Evolutionary conservation across 306 rosid genomes (phyloP).

Genomic region (Psophocarpus tetragonolobus): DNA sequence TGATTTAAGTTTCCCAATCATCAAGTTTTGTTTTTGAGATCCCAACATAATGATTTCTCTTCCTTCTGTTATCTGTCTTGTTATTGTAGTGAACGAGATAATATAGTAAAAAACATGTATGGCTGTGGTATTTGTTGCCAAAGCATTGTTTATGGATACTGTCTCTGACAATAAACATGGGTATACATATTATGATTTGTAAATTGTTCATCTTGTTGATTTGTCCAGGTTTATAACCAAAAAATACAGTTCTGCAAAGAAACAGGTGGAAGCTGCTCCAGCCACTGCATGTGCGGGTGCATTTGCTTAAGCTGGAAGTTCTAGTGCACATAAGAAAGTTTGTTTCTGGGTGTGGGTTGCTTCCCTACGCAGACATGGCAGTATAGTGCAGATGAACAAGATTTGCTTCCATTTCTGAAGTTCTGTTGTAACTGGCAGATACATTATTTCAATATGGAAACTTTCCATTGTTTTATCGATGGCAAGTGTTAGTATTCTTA

Average conservation of each 20-base stretch:
- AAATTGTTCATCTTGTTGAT: background rate
- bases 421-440: conserved; percentile 42
- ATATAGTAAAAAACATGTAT: background rate
- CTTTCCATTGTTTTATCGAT: conserved; percentile 27
- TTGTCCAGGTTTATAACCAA: conserved; percentile 79
- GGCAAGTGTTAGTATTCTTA: conserved; percentile 18
- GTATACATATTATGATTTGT: background rate
- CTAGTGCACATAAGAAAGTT: conserved; percentile 7
- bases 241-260: conserved; percentile 80
- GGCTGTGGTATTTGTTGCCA: background rate
- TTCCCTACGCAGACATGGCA: conserved; percentile 24
- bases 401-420: conserved; percentile 34
- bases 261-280: conserved; percentile 62
- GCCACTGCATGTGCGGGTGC: conserved; percentile 81
- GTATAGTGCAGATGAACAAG: conserved; percentile 13
- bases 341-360: conserved; percentile 35
- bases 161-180: conserved; percentile 2
- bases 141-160: background rate
- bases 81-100: background rate
- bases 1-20: background rate
- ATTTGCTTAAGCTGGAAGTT: conserved; percentile 56
- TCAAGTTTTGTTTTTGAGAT: background rate
- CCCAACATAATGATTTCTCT: background rate
- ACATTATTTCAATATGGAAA: conserved; percentile 41
- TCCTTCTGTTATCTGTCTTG: background rate